Conservation (phyloP, 2,329 filamentous ascomycete species). For the Penicillium sp. region DNA sequence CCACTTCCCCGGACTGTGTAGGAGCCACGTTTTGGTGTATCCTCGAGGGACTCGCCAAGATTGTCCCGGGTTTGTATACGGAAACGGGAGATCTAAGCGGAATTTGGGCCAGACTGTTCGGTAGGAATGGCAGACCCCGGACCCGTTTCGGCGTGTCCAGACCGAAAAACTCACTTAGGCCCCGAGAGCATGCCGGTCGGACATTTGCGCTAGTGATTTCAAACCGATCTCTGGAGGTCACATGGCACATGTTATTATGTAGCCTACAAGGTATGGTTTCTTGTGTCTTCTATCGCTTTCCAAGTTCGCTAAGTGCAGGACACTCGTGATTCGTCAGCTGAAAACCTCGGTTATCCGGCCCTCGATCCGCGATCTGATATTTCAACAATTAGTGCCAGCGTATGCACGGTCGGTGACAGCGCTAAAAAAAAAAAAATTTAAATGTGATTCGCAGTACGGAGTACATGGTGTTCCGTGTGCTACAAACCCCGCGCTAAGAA, state of each 20-base stretch:
- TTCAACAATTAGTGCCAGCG: neutral
- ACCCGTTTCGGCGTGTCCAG: conserved; percentile 14
- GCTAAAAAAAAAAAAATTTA: conserved; percentile 1
- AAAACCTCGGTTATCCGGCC: neutral
- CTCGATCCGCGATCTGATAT: conserved; percentile 7
- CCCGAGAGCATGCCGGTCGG: conserved; percentile 1
- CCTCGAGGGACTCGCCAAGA: neutral
- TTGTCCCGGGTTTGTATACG: conserved; percentile 1
- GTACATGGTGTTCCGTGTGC: conserved; percentile 4
- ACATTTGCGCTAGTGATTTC: conserved; percentile 2
- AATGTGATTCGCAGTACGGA: neutral
- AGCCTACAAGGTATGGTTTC: neutral
- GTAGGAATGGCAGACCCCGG: conserved; percentile 19
- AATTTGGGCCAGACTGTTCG: conserved; percentile 20
- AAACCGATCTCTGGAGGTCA: neutral
- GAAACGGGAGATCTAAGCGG: neutral
- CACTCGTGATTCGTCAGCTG: conserved; percentile 1
- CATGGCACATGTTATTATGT: neutral
- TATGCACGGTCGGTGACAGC: conserved; percentile 7
- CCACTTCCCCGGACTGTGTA: conserved; percentile 24
- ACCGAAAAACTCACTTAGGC: conserved; percentile 1
- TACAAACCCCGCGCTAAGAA: neutral
- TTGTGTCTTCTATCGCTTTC: neutral
- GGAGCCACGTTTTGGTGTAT: conserved; percentile 14
- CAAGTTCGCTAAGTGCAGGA: neutral